Evolutionary conservation across 306 rosid genomes (phyloP), one percentile per base, ranked within the genome.

Genomic region (Cucurbita pepo): DNA sequence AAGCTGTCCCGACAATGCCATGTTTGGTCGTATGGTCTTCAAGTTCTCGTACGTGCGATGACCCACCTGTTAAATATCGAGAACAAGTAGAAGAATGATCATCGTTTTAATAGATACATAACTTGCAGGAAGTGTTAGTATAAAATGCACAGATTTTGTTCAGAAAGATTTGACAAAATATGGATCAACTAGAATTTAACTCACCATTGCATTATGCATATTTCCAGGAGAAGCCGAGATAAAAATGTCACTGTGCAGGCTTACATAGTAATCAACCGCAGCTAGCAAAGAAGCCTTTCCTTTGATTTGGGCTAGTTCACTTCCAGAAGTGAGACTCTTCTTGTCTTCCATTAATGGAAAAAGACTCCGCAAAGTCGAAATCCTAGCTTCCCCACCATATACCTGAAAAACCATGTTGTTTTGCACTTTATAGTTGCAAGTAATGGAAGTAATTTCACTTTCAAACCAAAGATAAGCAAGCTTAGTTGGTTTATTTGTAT

Each of bases 141-240:
- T 22, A 48, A 8, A 63, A 9, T 37, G 25, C 48, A 43, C n/a
- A 64, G 52, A 16, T 64, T 64, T 63, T 18, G 53, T 6, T 38
- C 8, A 38, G 25, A 13, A n/a, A 62, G 50, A 62, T 38, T 38
- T n/a, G 50, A 78, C 36, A 83, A 52, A 74, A 50, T 59, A 34
- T 8, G 48, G 64, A 77, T 73, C 38, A 64, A 50, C 30, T 15
- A 80, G 55, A 76, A 67, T 72, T 43, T 65, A 53, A 79, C 96
- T 91, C 78, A 95, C 99, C 95, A 95, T 40, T 69, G 99, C 99
- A 72, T 95, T 95, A 84, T 95, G 99, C 99, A 95, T 95, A 72
- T 95, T 95, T 83, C 99, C 99, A 5, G 99, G 99, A 71, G 99
- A 95, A 85, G 99, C 99, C 60, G 99, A 95, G 75, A 95, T 71